Base-by-base conservation (phyloP, 805 yeast genomes). In the Wickerhamomyces hampshirensis region DNA sequence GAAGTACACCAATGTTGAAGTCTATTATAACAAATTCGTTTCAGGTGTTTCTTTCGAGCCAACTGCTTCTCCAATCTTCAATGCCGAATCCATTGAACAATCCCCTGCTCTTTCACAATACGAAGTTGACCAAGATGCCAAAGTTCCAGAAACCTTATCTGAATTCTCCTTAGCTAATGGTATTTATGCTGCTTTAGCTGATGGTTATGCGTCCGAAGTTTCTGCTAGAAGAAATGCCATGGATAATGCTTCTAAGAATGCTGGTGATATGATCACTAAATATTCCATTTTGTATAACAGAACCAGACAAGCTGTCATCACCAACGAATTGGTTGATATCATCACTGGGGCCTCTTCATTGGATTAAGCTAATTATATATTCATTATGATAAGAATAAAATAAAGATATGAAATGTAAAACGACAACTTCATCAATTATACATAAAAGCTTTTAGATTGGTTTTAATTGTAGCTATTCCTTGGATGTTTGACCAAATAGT, bases 161-260 rank as follows among this genome's bases (percentile, higher is more conserved):
- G 94, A 89, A 70, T 87, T 84, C 71, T 74, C 94, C 33, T 75
- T 93, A 54, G 89, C 98, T 50, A 89, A 86, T 77, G 77, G 87
- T 58, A 75, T 91, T 56, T 77, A 83, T 64, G 69, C 89, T 58
- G 97, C 96, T 44, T 76, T 89, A 75, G 91, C 97, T 48, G 96
- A 93, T 65, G 98, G 97, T 68, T 89, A 91, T 68, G 97, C 98
- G 44, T 85, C 98, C 41, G 98, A 91, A 75, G 77, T 89, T 51
- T 83, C 94, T 48, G 96, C 98, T 43, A 89, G 98, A 81, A 89
- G 98, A 80, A 91, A 87, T 65, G 98, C 98, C 54, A 91, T 91
- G 98, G 98, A 91, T 71, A 93, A 93, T 62, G 98, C 98, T 47
- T 88, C 97, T 54, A 91, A 93, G 93, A 91, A 91, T 65, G 98